A percentile compares a stretch with the other conserved stretches of the same genome.
These are phyloP conservation scores for Cardamine chenopodiifolia DNA, from an alignment of 345 rosid genomes.

Conservation along the genomic window DNA sequence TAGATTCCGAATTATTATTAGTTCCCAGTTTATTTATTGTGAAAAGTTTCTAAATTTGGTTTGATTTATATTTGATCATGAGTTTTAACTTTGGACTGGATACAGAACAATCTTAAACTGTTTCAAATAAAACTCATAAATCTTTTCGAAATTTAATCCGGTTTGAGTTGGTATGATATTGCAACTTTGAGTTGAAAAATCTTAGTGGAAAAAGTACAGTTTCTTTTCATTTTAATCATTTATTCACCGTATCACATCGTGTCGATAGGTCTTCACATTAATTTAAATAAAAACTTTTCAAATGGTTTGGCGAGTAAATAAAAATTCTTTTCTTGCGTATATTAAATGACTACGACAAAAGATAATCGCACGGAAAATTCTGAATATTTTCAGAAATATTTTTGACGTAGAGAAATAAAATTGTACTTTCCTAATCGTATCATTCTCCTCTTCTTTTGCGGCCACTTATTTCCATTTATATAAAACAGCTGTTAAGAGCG, in stretches of 20 bases:
- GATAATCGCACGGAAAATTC: neutral
- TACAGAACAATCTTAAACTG: no score
- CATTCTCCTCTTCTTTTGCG: constrained; percentile 1
- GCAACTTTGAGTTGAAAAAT: neutral
- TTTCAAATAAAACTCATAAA: neutral
- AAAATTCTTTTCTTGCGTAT: neutral
- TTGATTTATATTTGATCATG: no score
- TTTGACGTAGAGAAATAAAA: neutral
- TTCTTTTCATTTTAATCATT: neutral
- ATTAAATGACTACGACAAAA: constrained; percentile 7
- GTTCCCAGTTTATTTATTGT: no score
- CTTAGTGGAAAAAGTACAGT: neutral
- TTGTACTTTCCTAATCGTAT: neutral
- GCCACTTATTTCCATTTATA: constrained; percentile 4
- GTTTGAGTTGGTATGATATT: neutral
- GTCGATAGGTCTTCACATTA: constrained; percentile 19
- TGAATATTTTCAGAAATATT: neutral
- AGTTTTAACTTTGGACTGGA: no score
- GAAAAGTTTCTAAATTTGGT: no score
- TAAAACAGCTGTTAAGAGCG: neutral
- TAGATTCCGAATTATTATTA: no score
- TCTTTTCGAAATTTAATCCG: neutral
- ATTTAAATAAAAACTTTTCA: neutral
- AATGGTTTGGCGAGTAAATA: neutral
- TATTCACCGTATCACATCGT: neutral